Percentiles rank a stretch among this genome's conserved stretches.
phyloP scores from a whole-genome alignment of 768 basidiomycete genomes.

The Mycena indigotica region DNA sequence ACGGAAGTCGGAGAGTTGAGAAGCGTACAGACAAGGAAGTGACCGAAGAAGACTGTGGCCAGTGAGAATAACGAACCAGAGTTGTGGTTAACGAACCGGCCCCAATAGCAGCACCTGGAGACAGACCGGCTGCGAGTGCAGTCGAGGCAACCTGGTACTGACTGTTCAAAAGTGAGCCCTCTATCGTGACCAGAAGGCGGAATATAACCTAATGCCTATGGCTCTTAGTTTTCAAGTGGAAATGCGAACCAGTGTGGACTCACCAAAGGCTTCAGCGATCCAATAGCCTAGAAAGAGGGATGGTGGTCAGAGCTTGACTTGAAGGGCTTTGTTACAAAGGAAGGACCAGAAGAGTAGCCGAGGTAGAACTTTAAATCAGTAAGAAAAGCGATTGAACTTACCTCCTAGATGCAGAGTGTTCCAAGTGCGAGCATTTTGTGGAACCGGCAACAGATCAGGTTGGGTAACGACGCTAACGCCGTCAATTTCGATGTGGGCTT shows the following conservation, averaged over 20 bases:
- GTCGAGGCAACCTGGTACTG: constrained; percentile 27
- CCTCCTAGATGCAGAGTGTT: constrained; percentile 16
- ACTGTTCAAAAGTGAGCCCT: background rate
- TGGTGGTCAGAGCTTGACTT: background rate
- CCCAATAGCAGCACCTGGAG: constrained; percentile 22
- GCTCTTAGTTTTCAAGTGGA: background rate
- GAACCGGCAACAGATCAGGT: constrained; percentile 23
- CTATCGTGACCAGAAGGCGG: background rate
- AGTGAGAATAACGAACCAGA: background rate
- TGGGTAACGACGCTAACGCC: constrained; percentile 9
- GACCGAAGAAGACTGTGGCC: constrained; percentile 20
- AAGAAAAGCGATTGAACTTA: no score
- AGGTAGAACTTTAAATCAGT: no score
- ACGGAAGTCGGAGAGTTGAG: no score
- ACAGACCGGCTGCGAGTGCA: constrained; percentile 19
- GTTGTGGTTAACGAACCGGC: constrained; percentile 12
- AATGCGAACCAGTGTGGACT: background rate
- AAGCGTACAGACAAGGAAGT: constrained; percentile 24
- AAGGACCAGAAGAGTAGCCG: no score
- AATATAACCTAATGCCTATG: constrained; percentile 15
- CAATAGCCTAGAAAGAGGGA: constrained; percentile 16
- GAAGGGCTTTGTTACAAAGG: no score
- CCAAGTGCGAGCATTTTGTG: constrained; percentile 18
- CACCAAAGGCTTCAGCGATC: constrained; percentile 26
- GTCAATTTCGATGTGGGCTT: background rate